A percentile compares a stretch with the other conserved stretches of the same genome.
phyloP scores from a whole-genome alignment of 2,329 filamentous ascomycete genomes.

The Fusarium miscanthi region DNA sequence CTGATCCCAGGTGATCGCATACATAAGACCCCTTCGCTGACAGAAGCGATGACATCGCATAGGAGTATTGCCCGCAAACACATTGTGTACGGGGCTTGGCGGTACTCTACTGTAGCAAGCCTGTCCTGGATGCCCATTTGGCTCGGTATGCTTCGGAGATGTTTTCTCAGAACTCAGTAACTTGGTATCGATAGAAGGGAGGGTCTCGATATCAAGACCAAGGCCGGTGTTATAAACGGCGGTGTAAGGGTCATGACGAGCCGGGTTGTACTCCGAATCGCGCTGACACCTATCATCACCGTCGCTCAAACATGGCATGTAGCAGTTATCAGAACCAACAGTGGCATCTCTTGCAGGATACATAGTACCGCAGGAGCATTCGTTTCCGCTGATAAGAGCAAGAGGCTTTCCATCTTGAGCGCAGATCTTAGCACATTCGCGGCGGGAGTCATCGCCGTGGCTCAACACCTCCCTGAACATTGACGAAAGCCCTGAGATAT shows the following conservation, averaged over 20 bases:
- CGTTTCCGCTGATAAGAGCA: not conserved
- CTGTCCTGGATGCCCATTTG: rapidly evolving
- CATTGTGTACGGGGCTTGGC: rapidly evolving
- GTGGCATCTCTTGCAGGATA: not conserved
- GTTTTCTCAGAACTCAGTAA: not conserved
- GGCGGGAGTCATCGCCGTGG: not conserved
- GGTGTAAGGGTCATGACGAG: not conserved
- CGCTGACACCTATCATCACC: not conserved
- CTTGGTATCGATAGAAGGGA: no score
- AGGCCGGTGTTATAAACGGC: not conserved
- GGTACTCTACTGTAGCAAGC: not conserved
- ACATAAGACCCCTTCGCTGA: rapidly evolving
- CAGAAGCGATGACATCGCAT: not conserved
- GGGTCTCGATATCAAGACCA: rapidly evolving
- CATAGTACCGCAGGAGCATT: not conserved
- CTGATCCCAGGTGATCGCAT: not conserved
- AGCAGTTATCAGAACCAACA: not conserved
- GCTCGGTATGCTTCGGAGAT: rapidly evolving
- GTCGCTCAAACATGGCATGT: not conserved
- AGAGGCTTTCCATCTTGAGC: not conserved
- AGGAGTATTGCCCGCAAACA: not conserved
- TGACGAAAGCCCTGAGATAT: no score
- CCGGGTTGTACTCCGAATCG: not conserved
- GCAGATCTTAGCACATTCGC: not conserved
- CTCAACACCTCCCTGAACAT: not conserved